A percentile compares a stretch with the other conserved stretches of the same genome.
Conservation (phyloP, 2,329 filamentous ascomycete genomes). For the Akanthomyces dipterigenus region DNA sequence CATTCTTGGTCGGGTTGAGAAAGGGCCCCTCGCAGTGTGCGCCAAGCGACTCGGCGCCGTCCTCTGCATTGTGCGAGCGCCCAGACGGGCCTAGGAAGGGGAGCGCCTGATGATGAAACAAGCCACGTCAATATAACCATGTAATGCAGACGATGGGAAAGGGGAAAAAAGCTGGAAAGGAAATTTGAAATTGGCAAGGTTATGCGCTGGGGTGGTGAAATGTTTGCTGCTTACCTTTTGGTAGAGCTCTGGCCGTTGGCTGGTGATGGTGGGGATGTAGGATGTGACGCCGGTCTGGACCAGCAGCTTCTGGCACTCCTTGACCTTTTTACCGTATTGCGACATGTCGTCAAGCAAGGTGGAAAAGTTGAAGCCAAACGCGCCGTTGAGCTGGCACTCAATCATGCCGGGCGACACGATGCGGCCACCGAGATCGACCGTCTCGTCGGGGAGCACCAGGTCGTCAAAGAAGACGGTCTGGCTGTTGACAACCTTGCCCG, state of each 20-base stretch:
- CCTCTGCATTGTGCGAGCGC: constrained; percentile 46
- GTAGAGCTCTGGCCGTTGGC: constrained; percentile 75
- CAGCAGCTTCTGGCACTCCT: constrained; percentile 62
- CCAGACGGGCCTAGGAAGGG: constrained; percentile 72
- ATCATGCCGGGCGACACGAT: constrained; percentile 83
- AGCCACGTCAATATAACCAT: neutral
- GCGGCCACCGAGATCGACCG: constrained; percentile 73
- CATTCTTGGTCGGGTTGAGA: constrained; percentile 74
- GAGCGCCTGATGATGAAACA: constrained; percentile 45
- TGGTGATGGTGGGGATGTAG: constrained; percentile 80
- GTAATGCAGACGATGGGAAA: neutral
- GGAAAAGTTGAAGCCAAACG: constrained; percentile 89
- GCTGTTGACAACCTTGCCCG: constrained; percentile 73
- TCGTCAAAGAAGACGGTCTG: constrained; percentile 63
- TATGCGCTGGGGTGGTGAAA: neutral
- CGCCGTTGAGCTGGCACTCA: constrained; percentile 87
- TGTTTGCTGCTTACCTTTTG: constrained; percentile 47
- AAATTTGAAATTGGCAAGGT: neutral
- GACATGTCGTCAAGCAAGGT: constrained; percentile 61
- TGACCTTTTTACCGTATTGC: constrained; percentile 66
- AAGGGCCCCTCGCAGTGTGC: constrained; percentile 92
- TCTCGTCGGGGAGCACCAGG: constrained; percentile 61
- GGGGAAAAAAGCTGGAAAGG: neutral
- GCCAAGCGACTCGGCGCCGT: constrained; percentile 80
- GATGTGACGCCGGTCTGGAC: constrained; percentile 79